Conservation (phyloP, 768 basidiomycete species). For the Pisolithus sp. region DNA sequence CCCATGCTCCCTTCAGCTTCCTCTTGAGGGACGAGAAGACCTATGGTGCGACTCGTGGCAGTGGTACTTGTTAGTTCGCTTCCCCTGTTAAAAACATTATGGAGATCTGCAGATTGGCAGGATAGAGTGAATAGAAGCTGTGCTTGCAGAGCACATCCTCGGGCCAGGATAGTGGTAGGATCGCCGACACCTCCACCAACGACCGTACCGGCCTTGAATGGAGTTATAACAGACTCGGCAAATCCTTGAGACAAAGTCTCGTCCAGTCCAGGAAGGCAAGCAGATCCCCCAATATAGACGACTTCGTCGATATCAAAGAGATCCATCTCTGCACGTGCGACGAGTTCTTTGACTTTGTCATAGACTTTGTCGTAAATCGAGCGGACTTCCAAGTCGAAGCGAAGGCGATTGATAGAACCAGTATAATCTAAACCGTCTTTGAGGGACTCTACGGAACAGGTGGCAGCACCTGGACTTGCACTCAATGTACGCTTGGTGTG, state of each 20-base stretch:
- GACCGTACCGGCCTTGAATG: conserved; percentile 60
- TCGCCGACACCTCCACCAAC: conserved; percentile 70
- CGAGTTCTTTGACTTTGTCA: conserved; percentile 45
- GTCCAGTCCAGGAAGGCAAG: conserved; percentile 70
- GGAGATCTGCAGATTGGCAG: conserved; percentile 44
- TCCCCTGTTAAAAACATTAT: conserved; percentile 41
- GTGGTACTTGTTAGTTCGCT: conserved; percentile 38
- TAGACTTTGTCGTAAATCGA: conserved; percentile 55
- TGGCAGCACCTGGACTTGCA: conserved; percentile 81
- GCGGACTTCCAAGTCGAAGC: conserved; percentile 55
- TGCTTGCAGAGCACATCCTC: conserved; percentile 75
- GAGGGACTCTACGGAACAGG: conserved; percentile 88
- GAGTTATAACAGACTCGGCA: conserved; percentile 53
- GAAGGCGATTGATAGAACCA: conserved; percentile 52
- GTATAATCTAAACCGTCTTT: conserved; percentile 93
- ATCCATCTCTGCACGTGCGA: conserved; percentile 47
- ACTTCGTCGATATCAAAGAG: conserved; percentile 69
- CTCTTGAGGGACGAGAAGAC: conserved; percentile 54
- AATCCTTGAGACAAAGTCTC: conserved; percentile 51
- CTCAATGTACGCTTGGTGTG: conserved; percentile 91
- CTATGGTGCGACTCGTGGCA: conserved; percentile 59
- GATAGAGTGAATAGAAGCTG: conserved; percentile 48
- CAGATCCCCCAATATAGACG: conserved; percentile 72
- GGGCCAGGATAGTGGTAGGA: conserved; percentile 69
- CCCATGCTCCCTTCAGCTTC: conserved; percentile 39